These are phyloP conservation scores for Penicillium verrucosum DNA, from an alignment of 2,329 filamentous ascomycete species.

Conservation along the genomic window DNA sequence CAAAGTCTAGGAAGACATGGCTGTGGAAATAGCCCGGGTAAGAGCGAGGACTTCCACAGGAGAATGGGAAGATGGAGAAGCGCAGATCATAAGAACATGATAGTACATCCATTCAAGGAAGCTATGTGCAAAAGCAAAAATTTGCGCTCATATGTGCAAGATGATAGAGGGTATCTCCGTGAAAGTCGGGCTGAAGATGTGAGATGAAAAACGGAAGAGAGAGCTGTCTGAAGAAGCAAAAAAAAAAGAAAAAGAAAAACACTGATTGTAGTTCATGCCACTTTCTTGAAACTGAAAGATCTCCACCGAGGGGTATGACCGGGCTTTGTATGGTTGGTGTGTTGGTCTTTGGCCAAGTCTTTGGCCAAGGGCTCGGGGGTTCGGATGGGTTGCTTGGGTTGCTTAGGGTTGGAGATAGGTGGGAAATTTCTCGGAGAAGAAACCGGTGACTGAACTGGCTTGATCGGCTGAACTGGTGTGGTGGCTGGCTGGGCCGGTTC, in stretches of 20 bases:
- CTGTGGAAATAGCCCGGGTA: constrained; percentile 1
- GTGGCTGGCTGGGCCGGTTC: constrained; percentile 1
- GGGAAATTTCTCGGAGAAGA: constrained; percentile 15
- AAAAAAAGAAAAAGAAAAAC: neutral
- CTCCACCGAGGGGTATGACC: constrained; percentile 22
- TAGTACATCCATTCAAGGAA: constrained; percentile 29
- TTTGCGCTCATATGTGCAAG: constrained; percentile 23
- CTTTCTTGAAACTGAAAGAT: constrained; percentile 26
- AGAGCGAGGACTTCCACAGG: constrained; percentile 1
- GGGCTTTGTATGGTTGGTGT: constrained; percentile 10
- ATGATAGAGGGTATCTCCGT: constrained; percentile 19
- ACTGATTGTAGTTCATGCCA: constrained; percentile 8
- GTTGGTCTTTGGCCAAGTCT: constrained; percentile 9
- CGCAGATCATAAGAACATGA: constrained; percentile 23
- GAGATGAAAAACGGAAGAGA: constrained; percentile 13
- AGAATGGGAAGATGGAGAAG: constrained; percentile 13
- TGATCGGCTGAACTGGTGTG: neutral
- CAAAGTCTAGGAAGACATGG: constrained; percentile 21
- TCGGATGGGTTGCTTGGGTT: constrained; percentile 19
- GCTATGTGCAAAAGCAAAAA: constrained; percentile 31
- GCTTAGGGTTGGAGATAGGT: constrained; percentile 17
- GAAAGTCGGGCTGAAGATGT: constrained; percentile 8
- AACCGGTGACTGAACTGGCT: constrained; percentile 10
- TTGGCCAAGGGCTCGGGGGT: constrained; percentile 11
- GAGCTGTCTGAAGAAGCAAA: constrained; percentile 1